Evolutionary conservation across 768 basidiomycete genomes (phyloP).

Genomic region (Chalciporus piperatus): DNA sequence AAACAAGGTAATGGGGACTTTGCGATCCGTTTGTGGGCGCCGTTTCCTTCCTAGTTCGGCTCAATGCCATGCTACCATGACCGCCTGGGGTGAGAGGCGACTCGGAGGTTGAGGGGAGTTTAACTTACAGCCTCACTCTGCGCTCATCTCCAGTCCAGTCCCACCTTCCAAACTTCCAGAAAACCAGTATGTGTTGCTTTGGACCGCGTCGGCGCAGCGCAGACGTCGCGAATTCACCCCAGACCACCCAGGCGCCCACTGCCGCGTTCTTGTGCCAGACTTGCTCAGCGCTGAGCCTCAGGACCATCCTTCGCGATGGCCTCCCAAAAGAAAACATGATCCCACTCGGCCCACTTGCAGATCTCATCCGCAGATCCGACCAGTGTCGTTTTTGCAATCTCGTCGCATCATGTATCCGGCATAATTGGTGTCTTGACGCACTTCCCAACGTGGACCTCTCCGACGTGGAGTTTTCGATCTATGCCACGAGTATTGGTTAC

Average conservation of each 20-base stretch:
- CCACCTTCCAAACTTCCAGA: neutral
- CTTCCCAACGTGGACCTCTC: constrained; percentile 10
- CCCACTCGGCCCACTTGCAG: constrained; percentile 6
- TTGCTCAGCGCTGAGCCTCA: constrained; percentile 10
- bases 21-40: no score
- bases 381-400: constrained; percentile 18
- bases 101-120: no score
- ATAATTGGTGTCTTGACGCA: constrained; percentile 16
- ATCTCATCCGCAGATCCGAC: constrained; percentile 5
- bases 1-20: no score
- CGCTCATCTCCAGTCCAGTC: neutral
- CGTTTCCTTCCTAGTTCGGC: no score
- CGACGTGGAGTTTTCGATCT: constrained; percentile 1
- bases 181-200: neutral
- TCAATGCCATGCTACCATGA: no score
- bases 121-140: no score
- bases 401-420: constrained; percentile 4
- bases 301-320: constrained; percentile 12
- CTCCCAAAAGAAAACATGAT: neutral
- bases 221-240: neutral
- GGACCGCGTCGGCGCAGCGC: neutral
- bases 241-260: neutral
- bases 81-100: no score
- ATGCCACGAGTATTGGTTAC: neutral
- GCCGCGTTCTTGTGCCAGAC: neutral